These are phyloP conservation scores for Helenozyma rhizophorensis DNA, from an alignment of 805 yeast genomes.

Conservation along the genomic window DNA sequence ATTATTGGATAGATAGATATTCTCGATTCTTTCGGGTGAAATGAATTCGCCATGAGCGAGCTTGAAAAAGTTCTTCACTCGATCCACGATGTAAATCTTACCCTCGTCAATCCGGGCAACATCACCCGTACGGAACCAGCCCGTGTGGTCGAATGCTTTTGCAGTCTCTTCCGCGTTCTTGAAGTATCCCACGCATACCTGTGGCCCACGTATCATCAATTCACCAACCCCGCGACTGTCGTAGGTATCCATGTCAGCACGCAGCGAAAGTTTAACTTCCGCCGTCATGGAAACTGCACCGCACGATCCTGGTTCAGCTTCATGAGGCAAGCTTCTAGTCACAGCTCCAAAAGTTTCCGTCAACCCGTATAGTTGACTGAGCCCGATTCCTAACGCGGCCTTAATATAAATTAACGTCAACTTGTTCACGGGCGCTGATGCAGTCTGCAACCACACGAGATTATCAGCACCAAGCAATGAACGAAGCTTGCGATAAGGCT, in stretches of 20 bases:
- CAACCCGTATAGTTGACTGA: conserved; percentile 66
- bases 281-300: conserved; percentile 52
- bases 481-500: conserved; percentile 11
- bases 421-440: conserved; percentile 21
- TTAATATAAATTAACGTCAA: conserved; percentile 17
- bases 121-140: conserved; percentile 59
- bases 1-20: conserved; percentile 39
- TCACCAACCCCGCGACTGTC: conserved; percentile 29
- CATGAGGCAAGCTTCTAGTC: conserved; percentile 35
- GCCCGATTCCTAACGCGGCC: conserved; percentile 52
- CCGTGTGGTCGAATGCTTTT: conserved; percentile 37
- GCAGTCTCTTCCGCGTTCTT: conserved; percentile 51
- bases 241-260: conserved; percentile 55
- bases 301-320: conserved; percentile 47
- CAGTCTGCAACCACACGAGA: conserved; percentile 17
- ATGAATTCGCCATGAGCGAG: conserved; percentile 51
- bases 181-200: conserved; percentile 51
- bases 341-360: conserved; percentile 62
- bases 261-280: conserved; percentile 52
- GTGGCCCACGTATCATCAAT: conserved; percentile 59
- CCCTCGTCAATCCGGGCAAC: conserved; percentile 32
- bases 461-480: conserved; percentile 16
- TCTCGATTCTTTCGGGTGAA: conserved; percentile 72
- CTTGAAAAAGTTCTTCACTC: conserved; percentile 76
- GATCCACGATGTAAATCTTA: conserved; percentile 51